A percentile compares a stretch with the other conserved stretches of the same genome.
phyloP scores from a whole-genome alignment of 345 rosid species.

The Populus tremula region DNA sequence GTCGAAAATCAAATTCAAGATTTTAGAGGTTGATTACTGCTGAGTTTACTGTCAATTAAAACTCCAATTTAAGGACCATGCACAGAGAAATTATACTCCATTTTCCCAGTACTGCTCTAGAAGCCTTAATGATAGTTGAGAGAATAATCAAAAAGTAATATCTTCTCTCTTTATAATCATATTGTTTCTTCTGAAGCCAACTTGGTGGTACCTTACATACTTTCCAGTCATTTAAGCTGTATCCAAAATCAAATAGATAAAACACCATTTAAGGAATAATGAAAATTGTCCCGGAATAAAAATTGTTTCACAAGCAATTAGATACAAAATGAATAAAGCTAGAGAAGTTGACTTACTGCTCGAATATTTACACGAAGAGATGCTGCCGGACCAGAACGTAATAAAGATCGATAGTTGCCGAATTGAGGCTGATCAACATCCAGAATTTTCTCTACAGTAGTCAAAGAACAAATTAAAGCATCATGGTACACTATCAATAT shows the following conservation, averaged over 20 bases:
- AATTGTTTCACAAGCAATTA: background rate
- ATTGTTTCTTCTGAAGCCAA: background rate
- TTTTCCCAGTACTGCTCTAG: background rate
- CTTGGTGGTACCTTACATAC: too few species aligned
- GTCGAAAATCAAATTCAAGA: too few species aligned
- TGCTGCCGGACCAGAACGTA: slow-evolving; percentile 79
- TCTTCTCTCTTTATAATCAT: background rate
- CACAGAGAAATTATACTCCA: too few species aligned
- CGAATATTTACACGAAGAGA: slow-evolving; percentile 72
- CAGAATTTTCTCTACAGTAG: slow-evolving; percentile 41
- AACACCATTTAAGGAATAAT: background rate
- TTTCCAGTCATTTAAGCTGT: background rate
- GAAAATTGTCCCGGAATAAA: background rate
- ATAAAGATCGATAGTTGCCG: slow-evolving; percentile 46
- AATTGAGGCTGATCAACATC: slow-evolving; percentile 64
- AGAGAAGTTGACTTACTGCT: slow-evolving; percentile 49
- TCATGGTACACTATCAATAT: background rate
- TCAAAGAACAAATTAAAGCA: slow-evolving; percentile 13
- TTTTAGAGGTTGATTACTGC: too few species aligned
- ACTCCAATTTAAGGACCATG: too few species aligned
- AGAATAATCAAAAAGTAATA: background rate
- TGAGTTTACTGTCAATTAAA: too few species aligned
- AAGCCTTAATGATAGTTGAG: background rate
- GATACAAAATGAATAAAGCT: background rate
- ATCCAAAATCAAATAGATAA: background rate